These are phyloP conservation scores for Zygoascus sp. DNA, from an alignment of 1,139 yeast species.

Conservation along the genomic window DNA sequence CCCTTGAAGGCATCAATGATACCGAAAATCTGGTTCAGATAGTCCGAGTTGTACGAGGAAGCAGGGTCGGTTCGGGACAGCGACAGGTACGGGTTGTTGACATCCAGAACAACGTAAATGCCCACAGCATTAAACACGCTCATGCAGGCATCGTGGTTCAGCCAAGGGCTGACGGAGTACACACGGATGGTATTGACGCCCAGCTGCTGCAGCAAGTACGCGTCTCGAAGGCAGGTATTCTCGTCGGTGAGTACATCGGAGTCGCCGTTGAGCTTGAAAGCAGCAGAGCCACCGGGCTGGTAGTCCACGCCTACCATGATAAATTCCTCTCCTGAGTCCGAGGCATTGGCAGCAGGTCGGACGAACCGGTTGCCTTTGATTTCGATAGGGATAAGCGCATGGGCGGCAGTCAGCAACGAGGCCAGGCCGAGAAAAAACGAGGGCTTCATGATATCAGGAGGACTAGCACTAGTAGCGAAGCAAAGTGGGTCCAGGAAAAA, in stretches of 20 bases:
- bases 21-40: conserved; percentile 68
- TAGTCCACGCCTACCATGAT: conserved; percentile 67
- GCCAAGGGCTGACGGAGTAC: conserved; percentile 71
- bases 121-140: conserved; percentile 81
- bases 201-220: conserved; percentile 66
- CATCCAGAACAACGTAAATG: conserved; percentile 80
- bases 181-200: conserved; percentile 60
- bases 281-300: conserved; percentile 71
- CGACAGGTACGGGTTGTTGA: conserved; percentile 71
- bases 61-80: conserved; percentile 72
- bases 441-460: neutral
- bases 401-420: conserved; percentile 8
- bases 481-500: neutral
- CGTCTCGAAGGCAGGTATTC: conserved; percentile 73
- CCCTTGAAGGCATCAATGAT: conserved; percentile 78
- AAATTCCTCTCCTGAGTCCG: conserved; percentile 23
- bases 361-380: conserved; percentile 67
- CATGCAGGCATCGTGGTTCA: conserved; percentile 87
- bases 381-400: conserved; percentile 41
- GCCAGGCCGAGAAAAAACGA: neutral
- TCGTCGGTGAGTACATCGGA: conserved; percentile 73
- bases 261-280: conserved; percentile 41
- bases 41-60: conserved; percentile 60
- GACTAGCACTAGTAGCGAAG: too few relatives aligned
- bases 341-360: conserved; percentile 56